Evolutionary conservation across 2,329 filamentous ascomycete genomes (phyloP).

Genomic region (Myriosclerotinia duriaeana): DNA sequence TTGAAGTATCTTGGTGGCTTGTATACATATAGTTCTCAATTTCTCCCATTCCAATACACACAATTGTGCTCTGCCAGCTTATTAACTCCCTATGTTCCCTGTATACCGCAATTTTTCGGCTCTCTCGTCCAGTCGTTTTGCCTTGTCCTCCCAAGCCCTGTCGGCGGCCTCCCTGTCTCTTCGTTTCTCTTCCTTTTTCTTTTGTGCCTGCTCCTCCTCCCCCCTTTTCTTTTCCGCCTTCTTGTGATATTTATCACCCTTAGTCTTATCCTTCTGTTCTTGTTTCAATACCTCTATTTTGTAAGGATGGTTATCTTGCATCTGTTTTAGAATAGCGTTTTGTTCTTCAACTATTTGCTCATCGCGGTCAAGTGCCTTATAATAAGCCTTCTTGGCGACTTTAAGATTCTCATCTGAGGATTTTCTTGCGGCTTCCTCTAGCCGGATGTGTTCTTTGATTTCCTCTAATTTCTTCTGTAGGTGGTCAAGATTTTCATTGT

Average conservation of each 20-base stretch:
- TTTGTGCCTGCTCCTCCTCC: background rate
- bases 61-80: background rate
- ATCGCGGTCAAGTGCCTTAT: background rate
- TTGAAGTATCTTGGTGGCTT: too few relatives aligned
- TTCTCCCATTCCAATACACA: background rate
- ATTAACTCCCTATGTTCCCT: background rate
- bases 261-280: background rate
- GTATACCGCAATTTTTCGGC: background rate
- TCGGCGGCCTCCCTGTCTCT: background rate
- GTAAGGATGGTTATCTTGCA: background rate
- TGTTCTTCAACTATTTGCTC: background rate
- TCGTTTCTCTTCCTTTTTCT: background rate
- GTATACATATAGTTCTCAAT: background rate
- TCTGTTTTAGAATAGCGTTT: background rate
- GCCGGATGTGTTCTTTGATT: background rate
- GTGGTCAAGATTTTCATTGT: too few relatives aligned
- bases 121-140: background rate
- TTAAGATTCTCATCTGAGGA: background rate
- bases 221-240: background rate
- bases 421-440: background rate
- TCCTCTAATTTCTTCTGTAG: background rate
- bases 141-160: background rate
- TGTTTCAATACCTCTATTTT: conserved; percentile 1
- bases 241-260: background rate
- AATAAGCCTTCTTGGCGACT: background rate